A percentile compares a stretch with the other conserved stretches of the same genome.
Conservation (phyloP, 176 grass and related monocot species). For the bread wheat (Triticum aestivum) region DNA sequence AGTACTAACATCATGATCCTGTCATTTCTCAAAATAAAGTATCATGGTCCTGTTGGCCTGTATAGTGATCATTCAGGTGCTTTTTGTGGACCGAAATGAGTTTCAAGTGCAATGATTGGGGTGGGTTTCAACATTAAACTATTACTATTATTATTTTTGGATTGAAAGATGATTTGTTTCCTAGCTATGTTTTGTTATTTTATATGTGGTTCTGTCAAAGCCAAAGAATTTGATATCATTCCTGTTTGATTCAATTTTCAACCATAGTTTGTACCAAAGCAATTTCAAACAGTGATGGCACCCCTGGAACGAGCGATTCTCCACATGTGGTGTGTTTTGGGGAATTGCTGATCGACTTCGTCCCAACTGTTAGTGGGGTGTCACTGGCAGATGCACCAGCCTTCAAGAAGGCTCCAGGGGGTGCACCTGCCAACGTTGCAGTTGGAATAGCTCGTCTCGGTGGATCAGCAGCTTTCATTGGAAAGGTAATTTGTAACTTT, state of each 20-base stretch:
- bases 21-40: neutral
- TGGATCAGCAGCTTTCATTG: conserved; percentile 87
- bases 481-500: conserved; percentile 61
- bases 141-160: neutral
- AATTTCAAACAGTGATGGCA: conserved; percentile 29
- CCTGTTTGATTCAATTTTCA: conserved; percentile 13
- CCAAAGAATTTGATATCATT: conserved; percentile 18
- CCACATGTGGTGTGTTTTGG: conserved; percentile 84
- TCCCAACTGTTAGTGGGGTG: conserved; percentile 69
- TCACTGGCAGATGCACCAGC: conserved; percentile 79
- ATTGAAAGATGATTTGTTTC: neutral
- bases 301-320: conserved; percentile 45
- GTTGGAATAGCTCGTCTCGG: conserved; percentile 94
- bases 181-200: conserved; percentile 19
- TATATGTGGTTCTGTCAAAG: neutral
- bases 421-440: conserved; percentile 93
- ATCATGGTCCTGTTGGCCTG: neutral
- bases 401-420: conserved; percentile 95
- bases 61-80: neutral
- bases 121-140: neutral
- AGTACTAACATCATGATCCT: neutral
- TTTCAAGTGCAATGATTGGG: neutral
- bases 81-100: neutral
- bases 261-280: conserved; percentile 49
- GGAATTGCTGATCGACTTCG: conserved; percentile 91